Evolutionary conservation across 2,329 filamentous ascomycete species (phyloP).

Genomic region (Fonsecaea monophora): DNA sequence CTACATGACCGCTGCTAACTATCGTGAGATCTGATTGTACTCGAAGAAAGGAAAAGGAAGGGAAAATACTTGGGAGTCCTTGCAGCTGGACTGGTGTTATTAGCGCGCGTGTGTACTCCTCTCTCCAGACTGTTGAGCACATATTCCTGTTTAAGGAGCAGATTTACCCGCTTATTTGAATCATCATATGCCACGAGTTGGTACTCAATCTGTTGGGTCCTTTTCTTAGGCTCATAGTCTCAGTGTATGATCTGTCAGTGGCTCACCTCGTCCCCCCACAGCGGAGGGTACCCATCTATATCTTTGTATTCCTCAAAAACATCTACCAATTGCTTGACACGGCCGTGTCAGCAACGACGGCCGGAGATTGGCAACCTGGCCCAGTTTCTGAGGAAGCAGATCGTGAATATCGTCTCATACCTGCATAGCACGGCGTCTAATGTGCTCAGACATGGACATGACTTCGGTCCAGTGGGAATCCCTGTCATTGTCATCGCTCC

Average conservation of each 20-base stretch:
- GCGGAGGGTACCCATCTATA: slow-evolving; percentile 87
- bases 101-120: slow-evolving; percentile 49
- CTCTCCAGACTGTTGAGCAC: slow-evolving; percentile 85
- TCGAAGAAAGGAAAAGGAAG: neutral
- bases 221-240: slow-evolving; percentile 20
- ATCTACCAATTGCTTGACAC: slow-evolving; percentile 81
- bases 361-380: neutral
- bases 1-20: neutral
- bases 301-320: slow-evolving; percentile 93
- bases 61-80: neutral
- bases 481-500: neutral
- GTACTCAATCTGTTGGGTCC: slow-evolving; percentile 77
- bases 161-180: slow-evolving; percentile 73
- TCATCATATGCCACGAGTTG: slow-evolving; percentile 87
- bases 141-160: slow-evolving; percentile 89
- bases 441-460: neutral
- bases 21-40: neutral
- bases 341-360: slow-evolving; percentile 35
- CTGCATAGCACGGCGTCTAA: neutral
- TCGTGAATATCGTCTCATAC: neutral
- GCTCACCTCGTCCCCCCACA: slow-evolving; percentile 94
- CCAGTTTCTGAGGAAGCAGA: neutral
- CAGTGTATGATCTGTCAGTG: neutral
- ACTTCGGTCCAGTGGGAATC: neutral
- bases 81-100: neutral